Conservation (phyloP, 2,329 filamentous ascomycete genomes). For the Plectosphaerella plurivora region DNA sequence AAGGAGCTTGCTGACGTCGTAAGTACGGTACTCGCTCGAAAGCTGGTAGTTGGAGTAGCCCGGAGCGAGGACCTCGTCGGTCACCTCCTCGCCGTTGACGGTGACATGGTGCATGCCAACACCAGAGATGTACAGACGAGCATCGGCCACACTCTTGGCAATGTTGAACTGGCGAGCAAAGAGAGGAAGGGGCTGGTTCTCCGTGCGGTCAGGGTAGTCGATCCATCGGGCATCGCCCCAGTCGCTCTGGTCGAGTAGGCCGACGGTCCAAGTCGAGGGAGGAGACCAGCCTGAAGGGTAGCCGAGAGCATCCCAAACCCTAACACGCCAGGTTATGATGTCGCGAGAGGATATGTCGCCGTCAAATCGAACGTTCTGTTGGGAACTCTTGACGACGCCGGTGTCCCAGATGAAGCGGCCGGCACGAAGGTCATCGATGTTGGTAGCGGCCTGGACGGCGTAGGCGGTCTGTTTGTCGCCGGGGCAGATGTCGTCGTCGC, state of each 20-base stretch:
- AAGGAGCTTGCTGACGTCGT: conserved; percentile 1
- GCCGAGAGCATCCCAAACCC: conserved; percentile 4
- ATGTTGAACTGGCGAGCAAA: conserved; percentile 2
- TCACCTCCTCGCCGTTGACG: conserved; percentile 6
- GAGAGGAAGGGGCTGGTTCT: conserved; percentile 2
- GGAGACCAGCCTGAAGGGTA: conserved; percentile 4
- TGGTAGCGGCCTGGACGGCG: conserved; percentile 4
- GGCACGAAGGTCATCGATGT: not conserved
- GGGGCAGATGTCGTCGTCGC: conserved; percentile 2
- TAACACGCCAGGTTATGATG: conserved; percentile 3
- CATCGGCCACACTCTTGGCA: conserved; percentile 1
- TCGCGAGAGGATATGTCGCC: not conserved
- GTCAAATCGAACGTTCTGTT: not conserved
- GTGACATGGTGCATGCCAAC: conserved; percentile 6
- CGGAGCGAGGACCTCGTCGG: conserved; percentile 6
- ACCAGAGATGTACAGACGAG: conserved; percentile 3
- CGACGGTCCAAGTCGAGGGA: conserved; percentile 5
- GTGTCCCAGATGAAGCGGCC: conserved; percentile 6
- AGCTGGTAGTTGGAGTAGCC: conserved; percentile 8
- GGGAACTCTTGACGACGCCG: not conserved
- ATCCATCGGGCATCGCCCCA: conserved; percentile 5
- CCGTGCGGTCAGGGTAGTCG: conserved; percentile 2
- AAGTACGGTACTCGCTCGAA: conserved; percentile 7
- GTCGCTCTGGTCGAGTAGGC: conserved; percentile 4
- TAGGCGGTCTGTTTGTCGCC: conserved; percentile 7